Conservation (phyloP, 116 monocot species). For the Thalassia testudinum region DNA sequence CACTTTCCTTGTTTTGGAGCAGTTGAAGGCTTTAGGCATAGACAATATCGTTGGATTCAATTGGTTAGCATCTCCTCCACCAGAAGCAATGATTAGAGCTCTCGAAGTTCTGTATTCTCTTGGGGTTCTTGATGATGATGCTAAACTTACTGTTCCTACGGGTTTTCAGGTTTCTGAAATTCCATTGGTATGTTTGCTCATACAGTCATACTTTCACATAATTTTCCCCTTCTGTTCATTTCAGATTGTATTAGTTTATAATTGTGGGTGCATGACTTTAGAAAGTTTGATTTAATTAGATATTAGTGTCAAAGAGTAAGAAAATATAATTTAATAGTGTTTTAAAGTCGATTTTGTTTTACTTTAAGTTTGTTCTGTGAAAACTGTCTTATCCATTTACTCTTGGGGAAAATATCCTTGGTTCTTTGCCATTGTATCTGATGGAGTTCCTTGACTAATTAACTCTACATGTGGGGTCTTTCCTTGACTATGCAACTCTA, state of each 20-base stretch:
- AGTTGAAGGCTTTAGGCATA: constrained; percentile 89
- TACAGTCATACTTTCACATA: background rate
- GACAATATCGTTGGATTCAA: constrained; percentile 92
- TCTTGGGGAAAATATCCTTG: too few relatives aligned
- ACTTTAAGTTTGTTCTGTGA: too few relatives aligned
- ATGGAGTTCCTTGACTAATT: too few relatives aligned
- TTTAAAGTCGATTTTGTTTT: too few relatives aligned
- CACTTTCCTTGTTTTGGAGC: constrained; percentile 4
- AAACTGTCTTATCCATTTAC: too few relatives aligned
- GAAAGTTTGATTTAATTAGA: background rate
- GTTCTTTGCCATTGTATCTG: too few relatives aligned
- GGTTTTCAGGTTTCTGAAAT: constrained; percentile 97
- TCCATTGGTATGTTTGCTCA: constrained; percentile 53
- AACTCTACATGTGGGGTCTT: too few relatives aligned
- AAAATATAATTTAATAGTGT: too few relatives aligned
- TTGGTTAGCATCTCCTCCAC: constrained; percentile 86
- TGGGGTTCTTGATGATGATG: constrained; percentile 87
- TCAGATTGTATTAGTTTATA: too few relatives aligned
- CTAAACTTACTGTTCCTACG: constrained; percentile 73
- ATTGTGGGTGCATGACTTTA: too few relatives aligned
- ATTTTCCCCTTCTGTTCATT: background rate
- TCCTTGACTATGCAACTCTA: too few relatives aligned
- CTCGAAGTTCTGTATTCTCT: constrained; percentile 91
- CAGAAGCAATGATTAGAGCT: constrained; percentile 89
- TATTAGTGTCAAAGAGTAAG: background rate